Base-by-base conservation (phyloP, 768 basidiomycete species). In the Russula compacta region DNA sequence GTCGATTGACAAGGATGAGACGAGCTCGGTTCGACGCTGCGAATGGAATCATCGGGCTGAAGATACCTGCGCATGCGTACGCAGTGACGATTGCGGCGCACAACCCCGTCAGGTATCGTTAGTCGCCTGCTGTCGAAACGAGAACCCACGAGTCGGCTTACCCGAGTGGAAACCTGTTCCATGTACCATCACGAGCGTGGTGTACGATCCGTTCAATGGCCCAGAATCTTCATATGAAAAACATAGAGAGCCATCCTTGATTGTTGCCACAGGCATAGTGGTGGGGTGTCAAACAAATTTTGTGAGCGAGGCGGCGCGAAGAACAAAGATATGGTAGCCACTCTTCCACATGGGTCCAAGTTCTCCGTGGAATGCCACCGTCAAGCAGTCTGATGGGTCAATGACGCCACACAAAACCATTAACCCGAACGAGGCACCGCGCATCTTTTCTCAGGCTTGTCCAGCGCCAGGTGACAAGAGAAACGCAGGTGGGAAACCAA, bases 1-100 rank as follows among this genome's bases (percentile, higher is more conserved):
- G 62, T 24, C 67, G 56, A 36, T 67, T 71, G 35, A 71, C 33
- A n/a, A 64, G 43, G 48, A 71, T 54, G 8, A 71, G 59, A 17
- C 70, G 70, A 1, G 67, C 33, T 32, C 60, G 46, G 50, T 66
- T 54, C n/a, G 54, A 43, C 1, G 64, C 51, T 3, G 67, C 66
- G 40, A 66, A 63, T 17, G 61, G 67, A 2, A 67, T 15, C 56
- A 71, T 39, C 3, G 56, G 65, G 11, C 48, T 36, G 55, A 70
- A 71, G 33, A 65, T 67, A 24, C 58, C 69, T 70, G 35, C 24
- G 32, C 10, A 33, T 8, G 19, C 12, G 2, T 17, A 17, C 15
- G n/a, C 10, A 19, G 43, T 17, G 4, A 8, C 1, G 40, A 12
- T 38, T 21, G 10, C 21, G 21, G 21, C 24, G 7, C 14, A 48